These are phyloP conservation scores for Linnemannia exigua DNA, from an alignment of 192 early-diverging fungal genomes.

Conservation along the genomic window DNA sequence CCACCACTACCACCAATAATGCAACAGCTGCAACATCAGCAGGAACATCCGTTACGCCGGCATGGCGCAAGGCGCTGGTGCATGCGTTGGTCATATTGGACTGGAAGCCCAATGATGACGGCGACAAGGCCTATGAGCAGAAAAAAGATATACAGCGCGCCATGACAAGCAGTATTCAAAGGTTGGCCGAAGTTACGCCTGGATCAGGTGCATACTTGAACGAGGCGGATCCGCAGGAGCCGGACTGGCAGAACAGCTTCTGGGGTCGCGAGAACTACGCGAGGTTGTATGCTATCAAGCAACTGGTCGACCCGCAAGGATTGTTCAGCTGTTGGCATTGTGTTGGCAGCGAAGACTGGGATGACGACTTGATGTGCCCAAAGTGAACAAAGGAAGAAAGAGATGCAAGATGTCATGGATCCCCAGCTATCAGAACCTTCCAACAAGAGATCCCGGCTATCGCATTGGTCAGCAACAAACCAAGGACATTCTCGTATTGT, in stretches of 20 bases:
- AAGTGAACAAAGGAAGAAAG: too few relatives aligned
- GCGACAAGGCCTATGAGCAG: neutral
- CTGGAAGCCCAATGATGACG: neutral
- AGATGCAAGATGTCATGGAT: too few relatives aligned
- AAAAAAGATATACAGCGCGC: conserved; percentile 7
- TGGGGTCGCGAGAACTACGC: conserved; percentile 65
- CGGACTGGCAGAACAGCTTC: conserved; percentile 60
- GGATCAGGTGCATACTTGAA: conserved; percentile 63
- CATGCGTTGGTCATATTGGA: neutral
- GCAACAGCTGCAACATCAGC: conserved; percentile 13
- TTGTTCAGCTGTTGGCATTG: conserved; percentile 48
- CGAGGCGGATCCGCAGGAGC: conserved; percentile 62
- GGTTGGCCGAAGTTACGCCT: conserved; percentile 49
- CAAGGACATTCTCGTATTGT: too few relatives aligned
- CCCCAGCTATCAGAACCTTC: too few relatives aligned
- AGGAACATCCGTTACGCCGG: conserved; percentile 39
- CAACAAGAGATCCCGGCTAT: too few relatives aligned
- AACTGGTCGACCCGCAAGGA: conserved; percentile 58
- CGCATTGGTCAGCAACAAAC: too few relatives aligned
- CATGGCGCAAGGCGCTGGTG: conserved; percentile 55
- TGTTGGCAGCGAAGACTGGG: conserved; percentile 51
- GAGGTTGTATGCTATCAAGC: conserved; percentile 58
- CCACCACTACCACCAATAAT: too few relatives aligned
- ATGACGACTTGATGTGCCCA: conserved; percentile 16
- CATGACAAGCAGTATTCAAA: neutral